These are phyloP conservation scores for Maudiozyma turicensis DNA, from an alignment of 805 yeast species.

Conservation along the genomic window DNA sequence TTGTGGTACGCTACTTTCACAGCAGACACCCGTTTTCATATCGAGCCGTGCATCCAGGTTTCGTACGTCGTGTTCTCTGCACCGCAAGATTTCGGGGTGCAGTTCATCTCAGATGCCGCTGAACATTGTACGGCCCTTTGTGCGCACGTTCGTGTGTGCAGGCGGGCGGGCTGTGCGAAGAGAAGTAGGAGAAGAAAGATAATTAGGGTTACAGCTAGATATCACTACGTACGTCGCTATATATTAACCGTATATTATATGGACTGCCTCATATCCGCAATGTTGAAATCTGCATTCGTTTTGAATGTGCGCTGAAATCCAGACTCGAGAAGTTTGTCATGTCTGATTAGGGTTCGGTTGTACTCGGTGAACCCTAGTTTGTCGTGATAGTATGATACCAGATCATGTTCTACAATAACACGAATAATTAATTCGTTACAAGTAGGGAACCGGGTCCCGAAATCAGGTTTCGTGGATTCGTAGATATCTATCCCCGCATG, in stretches of 20 bases:
- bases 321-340: conserved; percentile 13
- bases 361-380: conserved; percentile 32
- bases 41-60: no score
- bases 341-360: conserved; percentile 19
- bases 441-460: conserved; percentile 3
- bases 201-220: no score
- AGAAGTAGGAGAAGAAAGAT: no score
- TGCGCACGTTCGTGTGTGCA: no score
- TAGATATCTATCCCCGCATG: conserved; percentile 11
- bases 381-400: conserved; percentile 36
- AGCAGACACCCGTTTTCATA: no score
- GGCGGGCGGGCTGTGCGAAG: no score
- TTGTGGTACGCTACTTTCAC: no score
- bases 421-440: conserved; percentile 26
- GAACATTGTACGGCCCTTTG: no score
- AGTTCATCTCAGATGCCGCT: no score
- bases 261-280: conserved; percentile 19
- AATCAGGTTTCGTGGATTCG: conserved; percentile 10
- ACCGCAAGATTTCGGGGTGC: no score
- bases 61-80: no score
- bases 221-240: no score
- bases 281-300: conserved; percentile 33
- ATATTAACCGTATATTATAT: neutral
- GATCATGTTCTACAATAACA: conserved; percentile 41
- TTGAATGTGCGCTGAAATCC: conserved; percentile 32